These are phyloP conservation scores for Megacollybia platyphylla DNA, from an alignment of 1,284 basidiomycete genomes.

Conservation along the genomic window DNA sequence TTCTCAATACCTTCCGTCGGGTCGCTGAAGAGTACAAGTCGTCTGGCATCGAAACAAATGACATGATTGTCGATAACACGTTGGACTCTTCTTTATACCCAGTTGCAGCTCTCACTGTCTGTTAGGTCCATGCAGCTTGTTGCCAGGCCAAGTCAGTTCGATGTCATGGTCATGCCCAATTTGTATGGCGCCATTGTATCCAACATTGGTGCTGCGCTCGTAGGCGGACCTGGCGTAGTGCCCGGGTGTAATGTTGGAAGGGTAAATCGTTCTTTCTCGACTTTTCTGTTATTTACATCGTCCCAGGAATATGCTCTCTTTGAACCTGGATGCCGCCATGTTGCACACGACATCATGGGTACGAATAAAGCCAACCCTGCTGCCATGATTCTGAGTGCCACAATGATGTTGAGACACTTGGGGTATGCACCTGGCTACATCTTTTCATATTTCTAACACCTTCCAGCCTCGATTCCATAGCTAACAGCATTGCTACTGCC, in stretches of 20 bases:
- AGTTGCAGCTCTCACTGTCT: conserved; percentile 4
- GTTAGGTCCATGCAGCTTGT: conserved; percentile 95
- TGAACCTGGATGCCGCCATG: conserved; percentile 98
- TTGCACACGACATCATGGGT: conserved; percentile 96
- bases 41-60: conserved; percentile 85
- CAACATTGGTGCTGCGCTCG: conserved; percentile 97
- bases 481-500: conserved; percentile 88
- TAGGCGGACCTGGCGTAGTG: conserved; percentile 95
- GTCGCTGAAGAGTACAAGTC: conserved; percentile 95
- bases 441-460: conserved; percentile 1
- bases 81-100: conserved; percentile 21
- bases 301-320: conserved; percentile 90
- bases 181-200: conserved; percentile 95
- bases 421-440: conserved; percentile 38
- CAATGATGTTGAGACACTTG: conserved; percentile 98
- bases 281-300: background rate
- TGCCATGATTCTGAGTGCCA: conserved; percentile 94
- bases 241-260: conserved; percentile 97
- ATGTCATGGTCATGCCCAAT: conserved; percentile 99
- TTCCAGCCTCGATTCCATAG: conserved; percentile 77
- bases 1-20: conserved; percentile 96
- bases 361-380: conserved; percentile 96
- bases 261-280: conserved; percentile 27
- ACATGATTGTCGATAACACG: conserved; percentile 99
- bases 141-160: conserved; percentile 89